phyloP scores from a whole-genome alignment of 1,139 yeast species.

The Geotrichum klebahnii region DNA sequence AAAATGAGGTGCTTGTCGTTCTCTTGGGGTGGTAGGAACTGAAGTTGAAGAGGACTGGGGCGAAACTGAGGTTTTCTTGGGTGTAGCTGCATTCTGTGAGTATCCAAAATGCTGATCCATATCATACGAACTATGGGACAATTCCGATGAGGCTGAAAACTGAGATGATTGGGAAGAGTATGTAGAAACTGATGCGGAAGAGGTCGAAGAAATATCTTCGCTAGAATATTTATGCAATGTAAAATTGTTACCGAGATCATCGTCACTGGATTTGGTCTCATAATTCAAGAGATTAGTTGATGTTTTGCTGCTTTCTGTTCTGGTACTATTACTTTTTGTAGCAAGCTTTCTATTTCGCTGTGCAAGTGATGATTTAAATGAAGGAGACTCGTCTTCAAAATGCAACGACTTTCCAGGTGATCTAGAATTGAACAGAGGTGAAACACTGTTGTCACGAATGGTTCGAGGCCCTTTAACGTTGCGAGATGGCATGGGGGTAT shows the following conservation, averaged over 20 bases:
- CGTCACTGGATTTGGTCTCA: background rate
- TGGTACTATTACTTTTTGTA: constrained; percentile 1
- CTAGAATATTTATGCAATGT: background rate
- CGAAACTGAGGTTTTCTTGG: background rate
- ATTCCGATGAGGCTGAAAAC: constrained; percentile 14
- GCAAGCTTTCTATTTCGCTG: constrained; percentile 4
- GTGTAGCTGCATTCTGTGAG: background rate
- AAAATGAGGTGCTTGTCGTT: constrained; percentile 18
- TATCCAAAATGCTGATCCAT: constrained; percentile 4
- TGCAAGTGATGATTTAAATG: constrained; percentile 3
- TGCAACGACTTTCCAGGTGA: constrained; percentile 7
- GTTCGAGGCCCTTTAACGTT: constrained; percentile 20
- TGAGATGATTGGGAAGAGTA: constrained; percentile 19
- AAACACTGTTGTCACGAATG: constrained; percentile 13
- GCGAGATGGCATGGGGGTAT: constrained; percentile 10
- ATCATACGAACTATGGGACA: constrained; percentile 1
- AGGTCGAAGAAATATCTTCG: constrained; percentile 14
- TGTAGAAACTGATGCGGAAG: constrained; percentile 18
- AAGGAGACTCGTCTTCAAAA: constrained; percentile 16
- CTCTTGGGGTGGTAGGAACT: constrained; percentile 13
- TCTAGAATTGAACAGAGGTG: constrained; percentile 5
- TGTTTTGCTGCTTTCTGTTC: background rate
- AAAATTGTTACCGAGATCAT: background rate
- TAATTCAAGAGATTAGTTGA: background rate
- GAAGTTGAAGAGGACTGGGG: constrained; percentile 1